Conservation (phyloP, 2,329 filamentous ascomycete genomes). For the Beauveria caledonica region DNA sequence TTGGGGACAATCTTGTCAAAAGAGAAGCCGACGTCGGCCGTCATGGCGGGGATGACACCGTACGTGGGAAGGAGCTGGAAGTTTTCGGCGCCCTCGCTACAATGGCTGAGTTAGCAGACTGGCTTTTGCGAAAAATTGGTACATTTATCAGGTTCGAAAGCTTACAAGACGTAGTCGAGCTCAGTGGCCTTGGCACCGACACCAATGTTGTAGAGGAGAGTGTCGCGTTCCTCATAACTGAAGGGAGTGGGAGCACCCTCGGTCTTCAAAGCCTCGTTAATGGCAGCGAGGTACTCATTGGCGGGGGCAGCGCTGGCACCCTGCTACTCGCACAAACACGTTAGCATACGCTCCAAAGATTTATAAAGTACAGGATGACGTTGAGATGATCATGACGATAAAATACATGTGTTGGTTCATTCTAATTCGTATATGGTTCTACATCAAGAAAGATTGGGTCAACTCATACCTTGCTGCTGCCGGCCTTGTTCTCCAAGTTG, state of each 20-base stretch:
- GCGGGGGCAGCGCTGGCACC: constrained; percentile 23
- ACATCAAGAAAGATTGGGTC: constrained; percentile 14
- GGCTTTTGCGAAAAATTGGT: not conserved
- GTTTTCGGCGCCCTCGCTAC: constrained; percentile 70
- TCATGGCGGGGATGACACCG: constrained; percentile 91
- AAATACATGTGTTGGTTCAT: constrained; percentile 11
- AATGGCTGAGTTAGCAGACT: not conserved
- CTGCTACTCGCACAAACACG: constrained; percentile 18
- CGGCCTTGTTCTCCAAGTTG: constrained; percentile 71
- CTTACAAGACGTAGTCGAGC: constrained; percentile 70
- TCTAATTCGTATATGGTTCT: constrained; percentile 13
- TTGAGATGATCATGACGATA: not conserved
- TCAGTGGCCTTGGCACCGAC: constrained; percentile 87
- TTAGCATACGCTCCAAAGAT: constrained; percentile 14
- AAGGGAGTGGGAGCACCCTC: constrained; percentile 67
- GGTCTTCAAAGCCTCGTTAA: constrained; percentile 65
- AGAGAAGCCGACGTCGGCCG: constrained; percentile 70
- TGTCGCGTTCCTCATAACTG: constrained; percentile 76
- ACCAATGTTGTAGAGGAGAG: constrained; percentile 92
- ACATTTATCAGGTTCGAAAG: not conserved
- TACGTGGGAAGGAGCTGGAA: constrained; percentile 96
- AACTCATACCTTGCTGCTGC: constrained; percentile 51
- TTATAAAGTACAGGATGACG: not conserved
- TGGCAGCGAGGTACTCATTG: constrained; percentile 63
- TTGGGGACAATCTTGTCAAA: constrained; percentile 82